These are phyloP conservation scores for Ceratobasidium papillatum DNA, from an alignment of 1,284 basidiomycete genomes.

Conservation along the genomic window DNA sequence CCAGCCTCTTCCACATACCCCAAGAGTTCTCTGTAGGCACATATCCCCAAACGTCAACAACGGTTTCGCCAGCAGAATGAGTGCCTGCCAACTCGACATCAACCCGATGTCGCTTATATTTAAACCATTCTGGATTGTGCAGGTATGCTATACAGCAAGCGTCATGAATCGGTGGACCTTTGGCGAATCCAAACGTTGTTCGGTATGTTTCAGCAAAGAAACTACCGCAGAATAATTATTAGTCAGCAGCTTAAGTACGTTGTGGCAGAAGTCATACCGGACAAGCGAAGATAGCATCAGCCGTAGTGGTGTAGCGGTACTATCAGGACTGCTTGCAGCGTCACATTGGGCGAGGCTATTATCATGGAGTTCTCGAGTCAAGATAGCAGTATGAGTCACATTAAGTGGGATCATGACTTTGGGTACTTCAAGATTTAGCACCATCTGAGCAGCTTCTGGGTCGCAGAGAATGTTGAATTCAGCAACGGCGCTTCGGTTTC, in stretches of 20 bases:
- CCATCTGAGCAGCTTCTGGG: slow-evolving; percentile 80
- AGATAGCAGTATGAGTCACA: slow-evolving; percentile 82
- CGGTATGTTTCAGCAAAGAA: slow-evolving; percentile 77
- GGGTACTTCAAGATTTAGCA: slow-evolving; percentile 66
- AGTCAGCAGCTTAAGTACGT: background rate
- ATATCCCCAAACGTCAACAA: slow-evolving; percentile 78
- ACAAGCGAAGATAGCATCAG: slow-evolving; percentile 77
- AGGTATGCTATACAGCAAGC: slow-evolving; percentile 80
- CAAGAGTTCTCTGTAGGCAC: slow-evolving; percentile 64
- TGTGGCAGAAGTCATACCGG: slow-evolving; percentile 44
- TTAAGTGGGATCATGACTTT: slow-evolving; percentile 83
- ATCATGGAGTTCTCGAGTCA: slow-evolving; percentile 63
- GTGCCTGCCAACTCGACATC: slow-evolving; percentile 75
- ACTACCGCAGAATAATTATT: background rate
- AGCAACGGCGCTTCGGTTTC: slow-evolving; percentile 78
- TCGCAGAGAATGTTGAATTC: slow-evolving; percentile 87
- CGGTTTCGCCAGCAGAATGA: slow-evolving; percentile 74
- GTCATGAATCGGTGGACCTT: slow-evolving; percentile 85
- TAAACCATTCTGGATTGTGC: slow-evolving; percentile 69
- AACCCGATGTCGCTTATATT: slow-evolving; percentile 67
- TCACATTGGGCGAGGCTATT: slow-evolving; percentile 56
- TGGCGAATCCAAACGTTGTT: slow-evolving; percentile 72
- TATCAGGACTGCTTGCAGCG: slow-evolving; percentile 34
- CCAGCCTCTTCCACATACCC: slow-evolving; percentile 55
- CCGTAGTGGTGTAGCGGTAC: slow-evolving; percentile 66